Evolutionary conservation across 495 filamentous ascomycete genomes (phyloP).

Genomic region (Hapsidospora chrysogenum): DNA sequence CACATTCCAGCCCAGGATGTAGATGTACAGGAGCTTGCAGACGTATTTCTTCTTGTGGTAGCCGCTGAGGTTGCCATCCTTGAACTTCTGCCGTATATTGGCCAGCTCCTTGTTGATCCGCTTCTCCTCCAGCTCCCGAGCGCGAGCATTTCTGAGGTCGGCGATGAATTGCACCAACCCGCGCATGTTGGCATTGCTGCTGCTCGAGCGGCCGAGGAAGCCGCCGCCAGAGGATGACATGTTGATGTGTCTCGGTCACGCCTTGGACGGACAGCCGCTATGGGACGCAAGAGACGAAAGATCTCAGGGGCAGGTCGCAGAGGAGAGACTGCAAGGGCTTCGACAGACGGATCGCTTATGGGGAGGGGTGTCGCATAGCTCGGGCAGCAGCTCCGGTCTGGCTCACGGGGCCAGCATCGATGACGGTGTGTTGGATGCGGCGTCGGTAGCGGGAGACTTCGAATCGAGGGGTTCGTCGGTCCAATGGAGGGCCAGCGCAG

Average conservation of each 20-base stretch:
- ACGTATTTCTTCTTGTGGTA: constrained; percentile 99
- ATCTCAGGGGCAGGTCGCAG: not conserved
- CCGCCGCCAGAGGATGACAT: constrained; percentile 38
- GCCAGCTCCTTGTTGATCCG: constrained; percentile 98
- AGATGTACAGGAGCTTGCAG: constrained; percentile 98
- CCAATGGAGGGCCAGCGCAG: too few species aligned
- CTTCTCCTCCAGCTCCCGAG: constrained; percentile 94
- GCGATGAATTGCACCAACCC: constrained; percentile 96
- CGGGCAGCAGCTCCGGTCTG: not conserved
- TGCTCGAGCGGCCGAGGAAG: constrained; percentile 44
- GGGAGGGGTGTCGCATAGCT: constrained; percentile 2
- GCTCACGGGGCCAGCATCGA: not conserved
- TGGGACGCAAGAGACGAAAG: not conserved
- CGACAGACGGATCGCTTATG: constrained; percentile 1
- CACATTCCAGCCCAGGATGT: constrained; percentile 98
- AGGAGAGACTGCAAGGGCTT: not conserved
- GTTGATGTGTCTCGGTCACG: too few species aligned
- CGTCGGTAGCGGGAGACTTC: too few species aligned
- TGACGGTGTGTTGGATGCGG: not conserved
- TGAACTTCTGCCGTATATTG: constrained; percentile 87
- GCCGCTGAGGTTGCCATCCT: constrained; percentile 76
- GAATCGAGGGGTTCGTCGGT: too few species aligned
- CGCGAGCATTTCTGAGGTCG: constrained; percentile 85
- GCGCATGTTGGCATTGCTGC: constrained; percentile 56
- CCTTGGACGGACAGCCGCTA: too few species aligned